Evolutionary conservation across 2,329 filamentous ascomycete species (phyloP).

Genomic region (Arthrobotrys sphaeroides): DNA sequence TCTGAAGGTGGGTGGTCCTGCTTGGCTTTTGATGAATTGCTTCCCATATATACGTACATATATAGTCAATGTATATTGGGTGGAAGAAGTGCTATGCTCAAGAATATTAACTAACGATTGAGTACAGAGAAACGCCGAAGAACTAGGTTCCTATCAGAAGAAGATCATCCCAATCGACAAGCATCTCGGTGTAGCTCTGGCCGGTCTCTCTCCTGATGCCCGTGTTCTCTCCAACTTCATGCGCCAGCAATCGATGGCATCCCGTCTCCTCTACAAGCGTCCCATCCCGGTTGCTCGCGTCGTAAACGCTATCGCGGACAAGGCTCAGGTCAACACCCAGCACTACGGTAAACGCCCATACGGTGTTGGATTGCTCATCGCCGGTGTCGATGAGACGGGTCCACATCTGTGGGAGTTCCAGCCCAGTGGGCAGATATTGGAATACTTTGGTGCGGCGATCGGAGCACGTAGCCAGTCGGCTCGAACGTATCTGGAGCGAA

Average conservation of each 20-base stretch:
- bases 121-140: constrained; percentile 91
- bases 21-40: constrained; percentile 30
- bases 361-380: constrained; percentile 90
- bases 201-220: constrained; percentile 94
- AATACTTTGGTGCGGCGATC: constrained; percentile 96
- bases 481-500: constrained; percentile 91
- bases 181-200: constrained; percentile 93
- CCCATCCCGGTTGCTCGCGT: constrained; percentile 89
- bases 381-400: constrained; percentile 90
- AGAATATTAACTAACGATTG: no score
- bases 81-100: constrained; percentile 25
- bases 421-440: constrained; percentile 92
- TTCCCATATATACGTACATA: no score
- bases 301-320: constrained; percentile 90
- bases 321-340: constrained; percentile 97
- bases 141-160: constrained; percentile 99
- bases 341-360: constrained; percentile 96
- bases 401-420: constrained; percentile 99
- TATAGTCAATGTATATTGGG: no score
- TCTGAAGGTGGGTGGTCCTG: constrained; percentile 87
- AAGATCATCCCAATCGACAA: constrained; percentile 97
- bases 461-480: constrained; percentile 97
- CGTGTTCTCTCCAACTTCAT: constrained; percentile 99
- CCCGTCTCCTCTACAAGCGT: constrained; percentile 94
- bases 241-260: constrained; percentile 97